These are phyloP conservation scores for Peronospora belbahrii DNA, from an alignment of 352 stramenopile species.

Conservation along the genomic window DNA sequence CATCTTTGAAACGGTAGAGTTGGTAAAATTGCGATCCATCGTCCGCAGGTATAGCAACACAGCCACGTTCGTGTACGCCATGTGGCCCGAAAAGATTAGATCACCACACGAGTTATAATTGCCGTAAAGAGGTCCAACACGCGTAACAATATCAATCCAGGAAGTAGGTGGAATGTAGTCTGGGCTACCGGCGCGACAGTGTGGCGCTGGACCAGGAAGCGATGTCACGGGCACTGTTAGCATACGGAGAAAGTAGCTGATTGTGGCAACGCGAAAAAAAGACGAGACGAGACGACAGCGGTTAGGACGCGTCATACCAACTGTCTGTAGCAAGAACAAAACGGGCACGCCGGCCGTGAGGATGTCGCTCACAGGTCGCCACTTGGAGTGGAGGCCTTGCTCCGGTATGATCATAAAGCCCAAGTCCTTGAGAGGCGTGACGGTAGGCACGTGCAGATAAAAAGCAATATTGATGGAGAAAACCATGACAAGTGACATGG, in stretches of 20 bases:
- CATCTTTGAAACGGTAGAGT: conserved; percentile 32
- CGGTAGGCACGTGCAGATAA: conserved; percentile 56
- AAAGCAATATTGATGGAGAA: conserved; percentile 69
- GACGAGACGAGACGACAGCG: conserved; percentile 40
- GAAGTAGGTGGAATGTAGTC: conserved; percentile 53
- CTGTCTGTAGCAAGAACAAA: conserved; percentile 46
- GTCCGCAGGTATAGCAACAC: conserved; percentile 60
- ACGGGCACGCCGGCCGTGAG: conserved; percentile 52
- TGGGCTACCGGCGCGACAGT: conserved; percentile 42
- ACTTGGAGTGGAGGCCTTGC: conserved; percentile 43
- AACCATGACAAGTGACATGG: conserved; percentile 54
- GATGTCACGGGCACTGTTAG: conserved; percentile 61
- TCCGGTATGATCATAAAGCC: conserved; percentile 72
- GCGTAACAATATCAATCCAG: conserved; percentile 70
- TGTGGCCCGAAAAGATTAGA: conserved; percentile 72
- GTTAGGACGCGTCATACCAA: conserved; percentile 43
- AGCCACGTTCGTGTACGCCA: conserved; percentile 61
- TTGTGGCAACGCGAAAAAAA: conserved; percentile 63
- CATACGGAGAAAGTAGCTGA: conserved; percentile 67
- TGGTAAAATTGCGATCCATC: conserved; percentile 44
- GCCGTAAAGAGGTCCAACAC: conserved; percentile 61
- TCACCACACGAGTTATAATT: conserved; percentile 74
- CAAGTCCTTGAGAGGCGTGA: conserved; percentile 50
- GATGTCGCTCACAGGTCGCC: conserved; percentile 59
- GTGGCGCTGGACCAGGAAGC: conserved; percentile 56